Evolutionary conservation across 106 monocot species (phyloP), one percentile per base, ranked within the genome.

Genomic region (Gastrodia elata): DNA sequence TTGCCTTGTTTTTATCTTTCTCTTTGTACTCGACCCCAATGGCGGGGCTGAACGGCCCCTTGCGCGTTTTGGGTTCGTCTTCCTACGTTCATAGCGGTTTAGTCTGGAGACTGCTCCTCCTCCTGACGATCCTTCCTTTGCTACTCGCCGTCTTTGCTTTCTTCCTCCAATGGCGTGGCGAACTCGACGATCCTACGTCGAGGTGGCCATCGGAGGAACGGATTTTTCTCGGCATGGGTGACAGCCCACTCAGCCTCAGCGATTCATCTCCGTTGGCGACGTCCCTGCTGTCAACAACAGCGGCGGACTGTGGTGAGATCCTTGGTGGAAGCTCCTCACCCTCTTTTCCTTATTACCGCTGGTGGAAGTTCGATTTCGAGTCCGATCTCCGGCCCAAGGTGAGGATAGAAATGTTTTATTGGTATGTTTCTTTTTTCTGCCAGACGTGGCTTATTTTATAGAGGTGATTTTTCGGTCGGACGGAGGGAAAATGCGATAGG

Each of bases 161-260:
- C 81, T 70, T 88, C 28, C 97, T 97, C 70, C 97, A 97, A 55
- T 97, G 97, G 97, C 87, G 97, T 43, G 97, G 97, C 10, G 97
- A 87, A 36, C 43, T 89, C 65, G 90, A 97, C 39, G 97, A 97
- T 65, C 97, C 90, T 10, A 68, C 80, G 8, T 76, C 86, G 6
- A 77, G 87, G 15, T 93, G 90, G 90, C 77, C 92, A 56, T 24
- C 77, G 20, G 83, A 83, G 39, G 20, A n/a, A 13, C 84, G 80
- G 77, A 69, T 27, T 52, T 97, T 97, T 52, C 92, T 88, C 26
- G 93, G 97, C 26, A 90, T 90, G 92, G 88, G 85, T 6, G 80
- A 82, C 67, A 80, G 86, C 72, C 78, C 82, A 18, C 80, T 83
- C 28, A 83, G 83, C 75, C 67, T 72, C 55, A 76, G 75, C 14